Conservation (phyloP, 1,284 basidiomycete species). For the Moesziomyces parantarcticus region DNA sequence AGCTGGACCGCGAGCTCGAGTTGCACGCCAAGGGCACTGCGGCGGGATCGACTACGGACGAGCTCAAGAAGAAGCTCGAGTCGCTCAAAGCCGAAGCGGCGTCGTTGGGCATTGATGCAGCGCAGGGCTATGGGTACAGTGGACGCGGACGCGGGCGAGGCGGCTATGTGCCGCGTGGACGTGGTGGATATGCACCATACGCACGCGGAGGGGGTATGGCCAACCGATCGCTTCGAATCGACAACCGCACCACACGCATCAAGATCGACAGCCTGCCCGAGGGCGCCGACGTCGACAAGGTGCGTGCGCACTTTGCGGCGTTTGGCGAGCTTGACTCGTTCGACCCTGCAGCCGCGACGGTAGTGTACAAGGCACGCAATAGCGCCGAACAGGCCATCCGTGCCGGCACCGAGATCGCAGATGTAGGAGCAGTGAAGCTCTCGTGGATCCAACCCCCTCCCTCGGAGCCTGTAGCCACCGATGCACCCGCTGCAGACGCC, state of each 20-base stretch:
- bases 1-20: conserved; percentile 73
- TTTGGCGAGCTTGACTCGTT: conserved; percentile 58
- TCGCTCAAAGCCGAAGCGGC: conserved; percentile 86
- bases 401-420: conserved; percentile 53
- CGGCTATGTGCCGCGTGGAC: conserved; percentile 71
- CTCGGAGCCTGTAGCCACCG: conserved; percentile 2
- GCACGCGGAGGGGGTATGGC: conserved; percentile 73
- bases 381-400: conserved; percentile 60
- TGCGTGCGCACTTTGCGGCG: conserved; percentile 78
- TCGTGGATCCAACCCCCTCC: conserved; percentile 54
- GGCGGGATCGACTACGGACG: conserved; percentile 74
- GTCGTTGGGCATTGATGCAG: conserved; percentile 77
- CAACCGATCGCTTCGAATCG: conserved; percentile 78
- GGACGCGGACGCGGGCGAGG: conserved; percentile 66
- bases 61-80: conserved; percentile 81
- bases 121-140: conserved; percentile 62
- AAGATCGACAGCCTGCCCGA: conserved; percentile 76
- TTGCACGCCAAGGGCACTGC: conserved; percentile 69
- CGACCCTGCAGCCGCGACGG: conserved; percentile 26
- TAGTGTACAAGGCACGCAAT: conserved; percentile 54
- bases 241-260: conserved; percentile 87
- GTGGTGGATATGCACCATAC: conserved; percentile 79
- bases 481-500: background rate
- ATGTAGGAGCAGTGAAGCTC: conserved; percentile 56
- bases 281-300: conserved; percentile 71